Percentiles rank a stretch among this genome's conserved stretches.
Evolutionary conservation across 805 yeast genomes (phyloP).

Genomic region (Yarrowia sp.): DNA sequence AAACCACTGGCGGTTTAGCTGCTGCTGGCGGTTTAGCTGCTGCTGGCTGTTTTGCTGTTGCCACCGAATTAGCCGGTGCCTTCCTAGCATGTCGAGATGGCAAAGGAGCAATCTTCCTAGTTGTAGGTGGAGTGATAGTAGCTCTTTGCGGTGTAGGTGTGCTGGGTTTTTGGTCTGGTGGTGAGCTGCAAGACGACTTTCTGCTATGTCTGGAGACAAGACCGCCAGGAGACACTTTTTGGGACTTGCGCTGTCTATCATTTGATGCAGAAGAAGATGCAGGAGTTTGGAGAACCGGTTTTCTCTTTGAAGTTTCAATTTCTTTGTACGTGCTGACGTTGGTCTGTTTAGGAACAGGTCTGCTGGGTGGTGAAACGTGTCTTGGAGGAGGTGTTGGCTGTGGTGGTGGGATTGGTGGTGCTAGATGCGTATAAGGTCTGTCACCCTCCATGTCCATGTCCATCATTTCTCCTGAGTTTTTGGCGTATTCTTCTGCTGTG

Average conservation of each 20-base stretch:
- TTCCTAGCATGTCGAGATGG: background rate
- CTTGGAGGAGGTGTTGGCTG: constrained; percentile 9
- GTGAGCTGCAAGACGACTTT: background rate
- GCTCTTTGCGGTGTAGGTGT: constrained; percentile 23
- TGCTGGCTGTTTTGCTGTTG: background rate
- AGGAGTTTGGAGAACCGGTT: background rate
- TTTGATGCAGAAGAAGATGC: background rate
- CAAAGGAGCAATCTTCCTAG: background rate
- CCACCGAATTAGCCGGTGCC: background rate
- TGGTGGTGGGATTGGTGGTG: constrained; percentile 1
- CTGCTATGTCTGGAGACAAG: constrained; percentile 1
- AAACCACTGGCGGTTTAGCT: no score
- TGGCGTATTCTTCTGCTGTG: constrained; percentile 46
- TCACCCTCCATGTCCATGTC: constrained; percentile 35
- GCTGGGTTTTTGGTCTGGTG: background rate
- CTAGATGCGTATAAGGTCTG: background rate
- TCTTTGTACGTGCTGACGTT: background rate
- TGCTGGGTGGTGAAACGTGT: background rate
- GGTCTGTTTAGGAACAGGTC: background rate
- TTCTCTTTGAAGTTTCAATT: background rate
- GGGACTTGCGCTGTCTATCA: background rate
- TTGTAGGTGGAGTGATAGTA: background rate
- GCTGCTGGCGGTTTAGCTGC: background rate
- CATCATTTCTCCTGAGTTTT: constrained; percentile 30
- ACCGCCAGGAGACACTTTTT: constrained; percentile 6